Evolutionary conservation across 495 filamentous ascomycete genomes (phyloP), one percentile per base, ranked within the genome.

Genomic region (Amniculicola lignicola): DNA sequence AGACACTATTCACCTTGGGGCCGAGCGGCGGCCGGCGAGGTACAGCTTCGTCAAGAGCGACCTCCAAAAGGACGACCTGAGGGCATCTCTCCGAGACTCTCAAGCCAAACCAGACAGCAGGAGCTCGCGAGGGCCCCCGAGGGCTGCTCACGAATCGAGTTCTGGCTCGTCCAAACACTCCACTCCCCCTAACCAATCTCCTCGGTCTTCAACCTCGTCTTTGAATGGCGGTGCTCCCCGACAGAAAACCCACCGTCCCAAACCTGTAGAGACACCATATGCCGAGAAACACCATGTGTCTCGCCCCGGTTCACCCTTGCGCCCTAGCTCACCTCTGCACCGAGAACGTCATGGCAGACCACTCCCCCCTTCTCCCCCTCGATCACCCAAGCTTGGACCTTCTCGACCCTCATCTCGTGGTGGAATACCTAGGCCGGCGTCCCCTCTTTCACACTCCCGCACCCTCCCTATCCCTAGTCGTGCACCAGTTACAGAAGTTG

Each of bases 41-140:
- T 65, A 65, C 49, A 61, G 56, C 47, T 65, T 65, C 33, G 53
- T 57, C 12, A 61, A 61, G 57, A 60, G 37, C 24, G 57, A 65
- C 25, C 37, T 61, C 5, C 57, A 61, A 43, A 53, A 50, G 41
- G 58, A 65, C 11, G 62, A 61, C 27, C 29, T 61, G 19, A 55
- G 58, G 41, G 54, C 57, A n/a, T 50, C 27, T 16, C 28, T 61
- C 5, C 23, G 43, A 4, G 58, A 51, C 43, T 47, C n/a, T n/a
- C 49, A 60, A 22, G 27, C 51, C 15, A 43, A 46, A 22, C 12
- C 33, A 45, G 45, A 61, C 2, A 36, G 42, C 16, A 55, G 52
- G 42, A n/a, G 6, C 11, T 40, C 22, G 22, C 15, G 31, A 1
- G 35, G 15, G 12, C 15, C 38, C 31, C 27, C 18, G 15, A 41